phyloP scores from a whole-genome alignment of 2,329 filamentous ascomycete genomes.

The Botrytis porri region DNA sequence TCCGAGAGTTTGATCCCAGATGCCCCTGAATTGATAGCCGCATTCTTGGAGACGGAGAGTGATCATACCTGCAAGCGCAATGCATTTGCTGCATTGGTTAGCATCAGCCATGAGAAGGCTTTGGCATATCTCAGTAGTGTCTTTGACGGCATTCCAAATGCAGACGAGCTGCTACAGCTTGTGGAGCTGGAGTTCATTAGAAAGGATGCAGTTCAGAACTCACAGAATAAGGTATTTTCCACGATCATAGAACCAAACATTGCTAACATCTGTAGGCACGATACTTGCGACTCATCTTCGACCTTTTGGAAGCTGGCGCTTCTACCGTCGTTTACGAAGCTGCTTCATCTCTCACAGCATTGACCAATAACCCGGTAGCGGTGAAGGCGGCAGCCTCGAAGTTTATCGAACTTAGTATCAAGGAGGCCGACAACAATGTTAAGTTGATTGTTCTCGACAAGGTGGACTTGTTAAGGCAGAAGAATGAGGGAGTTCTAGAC shows the following conservation, averaged over 20 bases:
- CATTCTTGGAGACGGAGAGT: constrained; percentile 85
- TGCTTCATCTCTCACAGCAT: constrained; percentile 86
- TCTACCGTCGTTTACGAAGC: constrained; percentile 98
- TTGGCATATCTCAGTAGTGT: constrained; percentile 82
- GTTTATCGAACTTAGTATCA: constrained; percentile 95
- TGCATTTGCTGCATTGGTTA: constrained; percentile 86
- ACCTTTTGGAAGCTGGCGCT: constrained; percentile 86
- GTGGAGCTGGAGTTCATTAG: constrained; percentile 96
- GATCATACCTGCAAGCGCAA: constrained; percentile 98
- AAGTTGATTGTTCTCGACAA: constrained; percentile 97
- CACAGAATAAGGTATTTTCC: constrained; percentile 77
- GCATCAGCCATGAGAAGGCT: constrained; percentile 91
- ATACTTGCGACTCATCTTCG: constrained; percentile 93
- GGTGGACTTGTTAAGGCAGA: constrained; percentile 80
- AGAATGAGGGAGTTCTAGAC: constrained; percentile 87
- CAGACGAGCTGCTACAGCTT: constrained; percentile 88
- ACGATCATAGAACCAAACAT: neutral
- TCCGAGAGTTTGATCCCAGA: constrained; percentile 91
- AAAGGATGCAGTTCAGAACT: constrained; percentile 92
- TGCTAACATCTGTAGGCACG: constrained; percentile 58
- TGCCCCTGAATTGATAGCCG: constrained; percentile 84
- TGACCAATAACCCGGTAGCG: constrained; percentile 94
- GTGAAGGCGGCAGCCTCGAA: constrained; percentile 95
- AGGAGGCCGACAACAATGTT: constrained; percentile 98
- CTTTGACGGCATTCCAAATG: constrained; percentile 90